Evolutionary conservation across 2,329 filamentous ascomycete species (phyloP), one percentile per base, ranked within the genome.

Genomic region (Beauveria bassiana): DNA sequence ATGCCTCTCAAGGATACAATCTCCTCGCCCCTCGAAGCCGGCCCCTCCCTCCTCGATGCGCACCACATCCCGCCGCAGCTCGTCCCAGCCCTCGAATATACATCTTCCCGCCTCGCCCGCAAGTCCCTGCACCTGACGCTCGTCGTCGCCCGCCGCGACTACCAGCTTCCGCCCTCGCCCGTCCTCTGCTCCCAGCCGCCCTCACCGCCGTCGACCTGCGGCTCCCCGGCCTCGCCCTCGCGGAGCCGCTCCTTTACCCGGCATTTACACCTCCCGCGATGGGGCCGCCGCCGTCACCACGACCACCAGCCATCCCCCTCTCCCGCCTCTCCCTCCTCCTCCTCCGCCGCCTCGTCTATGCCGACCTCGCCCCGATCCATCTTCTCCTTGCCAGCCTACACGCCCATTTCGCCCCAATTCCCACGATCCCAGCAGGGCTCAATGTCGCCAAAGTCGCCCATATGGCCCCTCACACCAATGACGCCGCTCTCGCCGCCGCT

Each of bases 21-120:
- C 67, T 87, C 85, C 1, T 80, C 83, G 55, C 85, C 85, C 16
- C 78, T 88, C 61, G 85, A 87, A 75, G 84, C 85, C 31, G 84
- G 84, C 20, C 74, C 76, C 47, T 86, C 84, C 22, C 75, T 87
- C 60, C 79, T 86, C 63, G 81, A 86, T 66, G 75, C 76, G 40
- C 78, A 84, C 65, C 79, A 81, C 62, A 76, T 87, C n/a, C 84
- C 85, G 2, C 71, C 78, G n/a, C 75, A 78, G 49, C 70, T 87
- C 60, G 77, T 73, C 12, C 76, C 78, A 5, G 83, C 83, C 28
- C 78, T 88, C 34, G 83, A 86, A 62, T 84, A 86, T 66, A 76
- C 79, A 16, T 86, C 85, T 0, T 77, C 75, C 64, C 77, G 80
- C 22, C 76, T 88, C 24, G 79, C 82, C 14, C 77, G 77, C 57